Base-by-base conservation (phyloP, 2,329 filamentous ascomycete species). In the Pseudogymnoascus sp. region DNA sequence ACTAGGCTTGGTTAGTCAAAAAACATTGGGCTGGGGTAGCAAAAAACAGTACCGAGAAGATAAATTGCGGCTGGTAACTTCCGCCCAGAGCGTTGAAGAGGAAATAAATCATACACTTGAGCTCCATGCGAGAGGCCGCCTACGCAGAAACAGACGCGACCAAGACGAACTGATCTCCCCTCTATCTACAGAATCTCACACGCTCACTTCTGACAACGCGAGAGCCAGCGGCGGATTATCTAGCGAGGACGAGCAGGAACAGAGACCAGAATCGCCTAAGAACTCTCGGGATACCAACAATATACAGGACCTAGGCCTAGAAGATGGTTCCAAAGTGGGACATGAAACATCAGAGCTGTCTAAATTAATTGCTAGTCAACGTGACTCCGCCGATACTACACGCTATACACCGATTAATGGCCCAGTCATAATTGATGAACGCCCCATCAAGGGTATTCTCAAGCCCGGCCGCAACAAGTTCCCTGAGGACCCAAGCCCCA, bases 391-490 rank as follows among this genome's bases (percentile, higher is more conserved):
- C 1, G 14, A 4, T 14, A 5, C 14, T n/a, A n/a, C 21, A 28
- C 44, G 6, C 21, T 4, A 25, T 7, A 50, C 44, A n/a, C 11
- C 5, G 31, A 34, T 34, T 34, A 11, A 34, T 34, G 31, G 42
- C 21, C 42, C 40, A 10, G 6, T 44, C 18, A 44, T 44, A 44
- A 23, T 44, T 44, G 88, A 90, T 16, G 82, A 83, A 44, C 89
- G 90, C 67, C 83, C 85, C 3, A 84, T 90, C 64, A 95, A 89
- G 75, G 88, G 92, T 14, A 97, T 97, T 63, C 80, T 97, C 44
- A 95, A 96, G 74, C 83, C 85, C 63, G 93, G 93, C 0, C 91
- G 86, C 12, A 81, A 83, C 23, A 89, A 89, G 70, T 97, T 97
- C 70, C 93, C 93, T 0, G 93, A 97, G 71, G 89, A 96, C 66